Percentiles rank a stretch among this genome's conserved stretches.
These are phyloP conservation scores for Dichotomopilus funicola DNA, from an alignment of 2,329 filamentous ascomycete genomes.

Conservation along the genomic window DNA sequence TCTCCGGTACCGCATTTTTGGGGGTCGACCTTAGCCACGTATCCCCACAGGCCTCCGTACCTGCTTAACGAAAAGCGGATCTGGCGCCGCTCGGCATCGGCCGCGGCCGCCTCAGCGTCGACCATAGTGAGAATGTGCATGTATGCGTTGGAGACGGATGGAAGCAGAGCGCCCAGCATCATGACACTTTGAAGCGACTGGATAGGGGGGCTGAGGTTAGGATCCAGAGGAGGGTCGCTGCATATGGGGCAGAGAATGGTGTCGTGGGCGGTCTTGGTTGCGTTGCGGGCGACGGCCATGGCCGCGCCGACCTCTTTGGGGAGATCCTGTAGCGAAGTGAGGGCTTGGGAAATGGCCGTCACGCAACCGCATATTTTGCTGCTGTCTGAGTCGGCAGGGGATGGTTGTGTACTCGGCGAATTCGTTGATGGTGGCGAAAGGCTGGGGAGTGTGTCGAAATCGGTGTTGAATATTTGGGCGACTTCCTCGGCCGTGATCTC, in stretches of 20 bases:
- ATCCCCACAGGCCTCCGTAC: constrained; percentile 45
- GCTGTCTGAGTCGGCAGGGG: constrained; percentile 3
- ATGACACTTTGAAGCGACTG: constrained; percentile 52
- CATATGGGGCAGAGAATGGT: constrained; percentile 47
- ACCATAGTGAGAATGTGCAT: constrained; percentile 47
- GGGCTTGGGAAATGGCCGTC: constrained; percentile 43
- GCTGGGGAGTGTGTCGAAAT: constrained; percentile 13
- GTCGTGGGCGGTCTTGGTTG: constrained; percentile 44
- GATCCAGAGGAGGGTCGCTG: constrained; percentile 31
- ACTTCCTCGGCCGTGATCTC: constrained; percentile 18
- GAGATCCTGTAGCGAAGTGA: constrained; percentile 44
- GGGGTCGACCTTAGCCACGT: constrained; percentile 22
- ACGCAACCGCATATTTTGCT: constrained; percentile 40
- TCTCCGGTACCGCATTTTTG: constrained; percentile 25
- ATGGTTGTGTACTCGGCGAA: constrained; percentile 8
- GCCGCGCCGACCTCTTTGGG: constrained; percentile 40
- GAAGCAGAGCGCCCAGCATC: constrained; percentile 51
- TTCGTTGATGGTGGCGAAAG: constrained; percentile 17
- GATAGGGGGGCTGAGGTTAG: constrained; percentile 29
- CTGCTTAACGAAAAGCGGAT: constrained; percentile 40
- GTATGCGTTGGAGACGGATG: constrained; percentile 53
- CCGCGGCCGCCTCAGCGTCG: constrained; percentile 43
- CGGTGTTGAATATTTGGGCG: constrained; percentile 11
- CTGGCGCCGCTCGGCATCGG: constrained; percentile 35
- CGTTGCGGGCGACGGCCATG: constrained; percentile 42